Base-by-base conservation (phyloP, 2,329 filamentous ascomycete species). In the Xylaria sp. region DNA sequence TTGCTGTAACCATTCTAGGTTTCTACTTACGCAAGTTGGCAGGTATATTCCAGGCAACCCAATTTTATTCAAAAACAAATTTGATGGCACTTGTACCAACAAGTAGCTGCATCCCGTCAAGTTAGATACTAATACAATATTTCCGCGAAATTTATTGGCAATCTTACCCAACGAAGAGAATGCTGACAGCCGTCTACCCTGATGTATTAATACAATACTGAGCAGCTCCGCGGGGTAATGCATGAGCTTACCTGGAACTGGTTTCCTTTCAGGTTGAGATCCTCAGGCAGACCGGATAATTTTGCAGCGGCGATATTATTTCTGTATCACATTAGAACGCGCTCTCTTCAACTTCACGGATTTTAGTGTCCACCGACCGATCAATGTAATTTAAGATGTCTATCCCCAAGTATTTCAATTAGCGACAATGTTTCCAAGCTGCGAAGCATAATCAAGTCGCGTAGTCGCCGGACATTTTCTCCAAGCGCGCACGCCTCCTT, bases 261-360 rank as follows among this genome's bases (percentile, higher is more conserved):
- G 51, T 75, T 75, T 9, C 75, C 73, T 54, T 72, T 67, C 10
- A 82, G 73, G 0, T 76, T 63, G 6, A 82, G 67, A 50, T 81
- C 80, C 32, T 76, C 73, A 25, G 81, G 79, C 25, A 82, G 78
- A 4, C 86, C 86, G 1, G 84, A 85, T 5, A 89, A 76, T 71
- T 84, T 82, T 3, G 86, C 87, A 29, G 82, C 81, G 2, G 86
- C 86, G 64, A 89, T 88, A 65, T 88, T 88, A 74, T 88, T 88
- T 50, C 85, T 81, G 65, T 16, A 18, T 0, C 29, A 23, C 2
- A 23, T 75, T 70, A 76, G 69, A 29, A 47, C 10, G 13, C 13
- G 6, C 23, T 42, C 44, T 18, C 55, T 18, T 5, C 1, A 5
- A 23, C n/a, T 27, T 8, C 13, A 21, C 4, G 9, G 1, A 10